These are phyloP conservation scores for Pseudogymnoascus sp. DNA, from an alignment of 2,329 filamentous ascomycete species.

Conservation along the genomic window DNA sequence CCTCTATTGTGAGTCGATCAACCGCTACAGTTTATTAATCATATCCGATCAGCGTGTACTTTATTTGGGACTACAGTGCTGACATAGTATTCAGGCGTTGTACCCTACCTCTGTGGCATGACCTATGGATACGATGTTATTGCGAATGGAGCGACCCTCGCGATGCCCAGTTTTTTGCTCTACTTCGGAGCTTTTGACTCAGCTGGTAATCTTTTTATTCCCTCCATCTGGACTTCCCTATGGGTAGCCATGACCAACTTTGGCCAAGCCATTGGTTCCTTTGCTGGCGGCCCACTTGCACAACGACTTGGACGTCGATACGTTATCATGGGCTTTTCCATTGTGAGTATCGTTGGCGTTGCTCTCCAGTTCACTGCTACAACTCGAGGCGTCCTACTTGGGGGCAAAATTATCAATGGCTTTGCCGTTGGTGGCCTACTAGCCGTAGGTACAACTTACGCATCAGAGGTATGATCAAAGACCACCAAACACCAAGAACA, in stretches of 20 bases:
- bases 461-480: constrained; percentile 18
- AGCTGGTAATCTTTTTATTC: constrained; percentile 18
- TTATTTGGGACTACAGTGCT: background rate
- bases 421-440: constrained; percentile 16
- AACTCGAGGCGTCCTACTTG: constrained; percentile 14
- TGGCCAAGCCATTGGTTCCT: constrained; percentile 15
- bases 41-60: background rate
- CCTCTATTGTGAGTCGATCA: background rate
- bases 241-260: constrained; percentile 18
- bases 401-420: constrained; percentile 18
- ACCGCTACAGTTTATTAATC: background rate
- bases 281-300: constrained; percentile 14
- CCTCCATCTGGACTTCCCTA: constrained; percentile 18
- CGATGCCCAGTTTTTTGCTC: constrained; percentile 17
- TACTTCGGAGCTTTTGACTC: constrained; percentile 17
- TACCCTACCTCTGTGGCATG: constrained; percentile 11
- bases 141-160: constrained; percentile 16
- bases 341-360: constrained; percentile 14
- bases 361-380: constrained; percentile 15
- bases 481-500: background rate
- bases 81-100: background rate
- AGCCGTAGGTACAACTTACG: constrained; percentile 14
- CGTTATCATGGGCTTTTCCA: constrained; percentile 13
- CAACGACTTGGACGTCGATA: constrained; percentile 16
- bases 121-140: constrained; percentile 17